Conservation (phyloP, 495 filamentous ascomycete genomes). For the Xylaria cubensis region DNA sequence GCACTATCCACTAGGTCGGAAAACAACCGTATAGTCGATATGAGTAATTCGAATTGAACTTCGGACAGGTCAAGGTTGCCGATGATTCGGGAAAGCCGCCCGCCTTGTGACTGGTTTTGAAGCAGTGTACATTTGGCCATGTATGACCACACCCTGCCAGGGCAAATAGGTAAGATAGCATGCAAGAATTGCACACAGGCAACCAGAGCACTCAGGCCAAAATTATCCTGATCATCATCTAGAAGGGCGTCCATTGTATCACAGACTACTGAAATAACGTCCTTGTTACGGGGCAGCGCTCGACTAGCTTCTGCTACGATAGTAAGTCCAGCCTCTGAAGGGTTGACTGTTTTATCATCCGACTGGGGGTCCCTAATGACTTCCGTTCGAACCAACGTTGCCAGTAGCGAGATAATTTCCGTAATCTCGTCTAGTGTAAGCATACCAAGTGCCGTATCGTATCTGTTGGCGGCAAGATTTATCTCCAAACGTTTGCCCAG, state of each 20-base stretch:
- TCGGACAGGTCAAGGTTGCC: conserved; percentile 75
- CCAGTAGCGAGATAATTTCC: conserved; percentile 49
- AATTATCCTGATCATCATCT: conserved; percentile 58
- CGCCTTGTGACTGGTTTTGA: conserved; percentile 72
- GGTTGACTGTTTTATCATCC: conserved; percentile 28
- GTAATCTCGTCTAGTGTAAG: conserved; percentile 47
- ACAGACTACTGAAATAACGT: conserved; percentile 80
- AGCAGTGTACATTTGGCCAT: conserved; percentile 80
- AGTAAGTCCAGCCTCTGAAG: conserved; percentile 46
- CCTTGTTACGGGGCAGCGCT: conserved; percentile 71
- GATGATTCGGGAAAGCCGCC: conserved; percentile 74
- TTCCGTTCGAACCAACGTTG: conserved; percentile 51
- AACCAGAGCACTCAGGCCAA: conserved; percentile 67
- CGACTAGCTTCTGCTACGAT: conserved; percentile 77
- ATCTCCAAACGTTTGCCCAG: conserved; percentile 75
- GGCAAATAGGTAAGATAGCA: conserved; percentile 70
- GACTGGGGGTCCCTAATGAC: conserved; percentile 37
- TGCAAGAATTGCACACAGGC: conserved; percentile 81
- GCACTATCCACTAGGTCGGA: conserved; percentile 78
- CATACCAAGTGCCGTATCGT: conserved; percentile 41
- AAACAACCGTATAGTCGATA: conserved; percentile 74
- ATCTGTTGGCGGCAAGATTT: conserved; percentile 50
- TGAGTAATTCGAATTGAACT: conserved; percentile 78
- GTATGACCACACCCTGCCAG: conserved; percentile 87
- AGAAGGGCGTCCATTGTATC: conserved; percentile 83